Percentiles rank a stretch among this genome's conserved stretches.
These are phyloP conservation scores for Pezicula radicicola DNA, from an alignment of 2,329 filamentous ascomycete genomes.

Conservation along the genomic window DNA sequence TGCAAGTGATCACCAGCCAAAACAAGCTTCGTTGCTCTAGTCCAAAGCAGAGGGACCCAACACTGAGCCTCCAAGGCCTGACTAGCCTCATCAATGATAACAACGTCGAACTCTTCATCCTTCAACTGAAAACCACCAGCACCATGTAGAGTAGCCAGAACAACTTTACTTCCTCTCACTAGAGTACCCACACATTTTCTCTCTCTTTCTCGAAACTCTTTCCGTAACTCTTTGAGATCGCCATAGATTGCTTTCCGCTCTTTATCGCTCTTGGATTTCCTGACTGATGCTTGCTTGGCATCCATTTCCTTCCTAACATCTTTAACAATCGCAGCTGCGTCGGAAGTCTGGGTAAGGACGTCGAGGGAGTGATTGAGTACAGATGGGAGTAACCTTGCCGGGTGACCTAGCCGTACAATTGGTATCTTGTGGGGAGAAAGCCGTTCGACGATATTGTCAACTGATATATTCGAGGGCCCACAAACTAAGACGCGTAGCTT, in stretches of 20 bases:
- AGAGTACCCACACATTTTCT: conserved; percentile 75
- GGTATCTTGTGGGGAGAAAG: conserved; percentile 80
- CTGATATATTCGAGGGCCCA: conserved; percentile 92
- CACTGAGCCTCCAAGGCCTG: conserved; percentile 96
- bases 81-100: conserved; percentile 94
- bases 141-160: conserved; percentile 89
- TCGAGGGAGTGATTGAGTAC: conserved; percentile 90
- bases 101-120: conserved; percentile 81
- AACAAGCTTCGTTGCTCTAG: conserved; percentile 74
- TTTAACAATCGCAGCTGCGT: conserved; percentile 83
- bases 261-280: conserved; percentile 77
- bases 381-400: conserved; percentile 82
- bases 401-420: conserved; percentile 88
- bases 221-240: conserved; percentile 80
- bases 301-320: conserved; percentile 94
- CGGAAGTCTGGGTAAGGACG: conserved; percentile 84
- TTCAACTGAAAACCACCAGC: conserved; percentile 82
- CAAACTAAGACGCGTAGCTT: conserved; percentile 83
- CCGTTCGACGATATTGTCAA: conserved; percentile 97
- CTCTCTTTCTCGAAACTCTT: conserved; percentile 86
- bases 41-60: conserved; percentile 78
- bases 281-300: conserved; percentile 80
- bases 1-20: conserved; percentile 94
- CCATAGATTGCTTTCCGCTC: conserved; percentile 80
- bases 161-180: conserved; percentile 75